Conservation (phyloP, 2,329 filamentous ascomycete genomes). For the Cercospora brassicicola region DNA sequence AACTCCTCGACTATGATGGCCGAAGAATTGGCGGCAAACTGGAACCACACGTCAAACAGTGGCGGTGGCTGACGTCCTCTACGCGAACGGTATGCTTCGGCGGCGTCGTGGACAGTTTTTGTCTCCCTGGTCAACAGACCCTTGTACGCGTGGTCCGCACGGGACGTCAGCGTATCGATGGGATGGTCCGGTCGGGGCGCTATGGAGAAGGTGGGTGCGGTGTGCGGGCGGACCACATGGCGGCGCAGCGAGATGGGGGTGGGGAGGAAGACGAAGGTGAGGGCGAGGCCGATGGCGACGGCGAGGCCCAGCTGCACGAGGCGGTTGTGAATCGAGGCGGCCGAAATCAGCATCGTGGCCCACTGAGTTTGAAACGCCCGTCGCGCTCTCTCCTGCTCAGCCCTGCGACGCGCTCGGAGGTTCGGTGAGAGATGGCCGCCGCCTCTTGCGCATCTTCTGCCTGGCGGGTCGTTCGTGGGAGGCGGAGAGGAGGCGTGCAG, state of each 20-base stretch:
- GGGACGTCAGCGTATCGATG: slow-evolving; percentile 42
- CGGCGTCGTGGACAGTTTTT: slow-evolving; percentile 41
- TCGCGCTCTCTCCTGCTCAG: background rate
- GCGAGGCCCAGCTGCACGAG: slow-evolving; percentile 35
- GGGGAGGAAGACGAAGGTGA: slow-evolving; percentile 28
- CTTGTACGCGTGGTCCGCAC: slow-evolving; percentile 38
- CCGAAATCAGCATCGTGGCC: slow-evolving; percentile 29
- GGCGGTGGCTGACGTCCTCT: slow-evolving; percentile 54
- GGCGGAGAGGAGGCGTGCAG: background rate
- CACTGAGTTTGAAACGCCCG: background rate
- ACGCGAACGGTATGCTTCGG: slow-evolving; percentile 46
- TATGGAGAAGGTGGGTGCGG: slow-evolving; percentile 15
- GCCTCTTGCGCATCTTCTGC: slow-evolving; percentile 4
- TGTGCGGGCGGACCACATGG: slow-evolving; percentile 5
- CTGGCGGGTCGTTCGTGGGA: background rate
- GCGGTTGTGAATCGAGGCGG: slow-evolving; percentile 36
- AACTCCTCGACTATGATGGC: slow-evolving; percentile 52
- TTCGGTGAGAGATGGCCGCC: background rate
- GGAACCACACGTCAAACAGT: slow-evolving; percentile 51
- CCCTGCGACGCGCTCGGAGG: background rate
- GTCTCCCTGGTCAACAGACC: slow-evolving; percentile 41
- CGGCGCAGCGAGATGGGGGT: slow-evolving; percentile 22
- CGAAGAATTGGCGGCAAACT: slow-evolving; percentile 46
- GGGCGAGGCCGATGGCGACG: slow-evolving; percentile 27
- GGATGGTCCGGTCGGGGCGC: slow-evolving; percentile 38